Evolutionary conservation across 2,329 filamentous ascomycete genomes (phyloP).

Genomic region (Aspergillus sp.): DNA sequence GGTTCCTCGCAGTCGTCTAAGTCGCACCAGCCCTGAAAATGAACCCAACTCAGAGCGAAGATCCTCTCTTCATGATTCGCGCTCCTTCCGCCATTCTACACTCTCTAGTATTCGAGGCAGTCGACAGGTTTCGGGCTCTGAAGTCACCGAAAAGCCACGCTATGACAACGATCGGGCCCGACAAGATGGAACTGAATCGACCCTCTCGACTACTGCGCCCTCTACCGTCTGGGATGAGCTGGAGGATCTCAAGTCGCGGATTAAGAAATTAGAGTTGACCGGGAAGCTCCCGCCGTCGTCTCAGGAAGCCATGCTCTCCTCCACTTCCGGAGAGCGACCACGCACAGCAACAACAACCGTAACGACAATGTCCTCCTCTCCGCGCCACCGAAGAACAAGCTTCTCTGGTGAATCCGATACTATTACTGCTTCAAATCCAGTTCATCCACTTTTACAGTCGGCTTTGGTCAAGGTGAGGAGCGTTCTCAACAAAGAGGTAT

Average conservation of each 20-base stretch:
- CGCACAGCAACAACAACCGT: constrained; percentile 87
- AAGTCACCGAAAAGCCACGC: constrained; percentile 34
- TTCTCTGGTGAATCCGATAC: constrained; percentile 35
- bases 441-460: constrained; percentile 76
- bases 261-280: constrained; percentile 83
- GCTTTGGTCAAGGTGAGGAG: constrained; percentile 77
- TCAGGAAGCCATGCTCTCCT: constrained; percentile 72
- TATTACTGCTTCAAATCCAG: constrained; percentile 49
- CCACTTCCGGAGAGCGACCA: constrained; percentile 72
- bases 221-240: constrained; percentile 98
- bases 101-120: constrained; percentile 37
- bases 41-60: constrained; percentile 30
- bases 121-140: constrained; percentile 36
- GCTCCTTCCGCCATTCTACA: constrained; percentile 34
- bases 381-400: constrained; percentile 66
- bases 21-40: constrained; percentile 36
- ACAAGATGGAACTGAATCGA: constrained; percentile 76
- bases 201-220: constrained; percentile 80
- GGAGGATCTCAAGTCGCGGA: constrained; percentile 90
- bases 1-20: constrained; percentile 36
- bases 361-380: constrained; percentile 87
- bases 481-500: constrained; percentile 69
- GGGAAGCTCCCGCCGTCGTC: constrained; percentile 84
- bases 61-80: constrained; percentile 34
- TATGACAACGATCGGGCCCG: constrained; percentile 36